Evolutionary conservation across 164 flowering plant species (phyloP).

Genomic region (Vitis rupestris): DNA sequence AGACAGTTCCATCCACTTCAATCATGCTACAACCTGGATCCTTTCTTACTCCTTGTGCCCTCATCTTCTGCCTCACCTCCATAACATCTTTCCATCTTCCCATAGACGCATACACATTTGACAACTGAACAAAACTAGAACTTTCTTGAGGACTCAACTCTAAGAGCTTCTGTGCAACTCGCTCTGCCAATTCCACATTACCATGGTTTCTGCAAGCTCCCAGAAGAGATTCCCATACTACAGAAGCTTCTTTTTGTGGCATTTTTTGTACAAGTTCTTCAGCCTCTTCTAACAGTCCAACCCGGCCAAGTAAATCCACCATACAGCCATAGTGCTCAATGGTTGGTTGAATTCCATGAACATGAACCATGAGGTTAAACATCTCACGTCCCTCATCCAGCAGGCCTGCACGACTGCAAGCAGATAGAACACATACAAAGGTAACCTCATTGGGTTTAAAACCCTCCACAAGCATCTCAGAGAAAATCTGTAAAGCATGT

Average conservation of each 20-base stretch:
- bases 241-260: conserved; percentile 19
- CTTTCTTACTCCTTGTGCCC: conserved; percentile 20
- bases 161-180: conserved; percentile 26
- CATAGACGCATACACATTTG: conserved; percentile 28
- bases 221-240: conserved; percentile 32
- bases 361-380: conserved; percentile 28
- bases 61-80: conserved; percentile 35
- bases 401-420: conserved; percentile 38
- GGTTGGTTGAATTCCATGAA: conserved; percentile 30
- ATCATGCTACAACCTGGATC: conserved; percentile 44
- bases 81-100: conserved; percentile 34
- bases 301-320: conserved; percentile 38
- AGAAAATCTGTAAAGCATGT: conserved; percentile 23
- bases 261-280: conserved; percentile 18
- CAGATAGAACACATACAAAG: conserved; percentile 28
- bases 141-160: conserved; percentile 31
- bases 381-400: conserved; percentile 21
- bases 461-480: conserved; percentile 30
- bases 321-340: conserved; percentile 43
- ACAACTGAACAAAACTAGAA: conserved; percentile 35
- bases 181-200: conserved; percentile 31
- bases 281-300: conserved; percentile 37
- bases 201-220: conserved; percentile 37
- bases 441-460: conserved; percentile 34
- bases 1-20: conserved; percentile 40